These are phyloP conservation scores for Penicillium daleae DNA, from an alignment of 495 filamentous ascomycete genomes.

Conservation along the genomic window DNA sequence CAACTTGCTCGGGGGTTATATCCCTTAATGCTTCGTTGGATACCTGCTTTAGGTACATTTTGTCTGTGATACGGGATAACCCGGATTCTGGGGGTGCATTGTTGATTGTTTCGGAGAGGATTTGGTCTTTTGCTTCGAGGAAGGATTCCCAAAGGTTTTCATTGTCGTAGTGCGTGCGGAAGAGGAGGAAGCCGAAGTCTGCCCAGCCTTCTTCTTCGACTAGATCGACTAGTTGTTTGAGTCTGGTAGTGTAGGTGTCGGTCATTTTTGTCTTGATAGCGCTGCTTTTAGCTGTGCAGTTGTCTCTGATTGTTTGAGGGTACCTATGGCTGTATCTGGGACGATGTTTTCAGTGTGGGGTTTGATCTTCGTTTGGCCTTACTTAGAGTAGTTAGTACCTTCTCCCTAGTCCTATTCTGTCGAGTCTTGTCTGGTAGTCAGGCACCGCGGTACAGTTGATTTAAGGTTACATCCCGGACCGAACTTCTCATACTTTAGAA, in stretches of 20 bases:
- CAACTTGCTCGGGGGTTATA: not conserved
- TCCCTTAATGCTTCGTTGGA: not conserved
- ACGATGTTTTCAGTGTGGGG: not conserved
- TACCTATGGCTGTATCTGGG: not conserved
- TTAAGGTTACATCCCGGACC: no score
- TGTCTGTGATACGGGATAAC: slow-evolving; percentile 2
- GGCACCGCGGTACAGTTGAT: no score
- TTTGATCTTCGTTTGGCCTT: not conserved
- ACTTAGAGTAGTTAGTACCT: not conserved
- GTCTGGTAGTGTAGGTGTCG: not conserved
- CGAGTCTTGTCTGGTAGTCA: not conserved
- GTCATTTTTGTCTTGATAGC: not conserved
- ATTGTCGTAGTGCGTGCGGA: slow-evolving; percentile 9
- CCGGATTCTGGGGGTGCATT: slow-evolving; percentile 4
- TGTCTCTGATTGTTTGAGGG: not conserved
- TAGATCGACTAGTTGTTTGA: not conserved
- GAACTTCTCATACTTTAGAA: no score
- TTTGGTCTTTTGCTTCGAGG: not conserved
- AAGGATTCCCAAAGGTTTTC: not conserved
- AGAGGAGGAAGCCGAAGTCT: slow-evolving; percentile 8
- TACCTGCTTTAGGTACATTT: slow-evolving; percentile 2
- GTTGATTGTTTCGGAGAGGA: not conserved
- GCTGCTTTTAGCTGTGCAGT: not conserved
- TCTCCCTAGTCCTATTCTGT: not conserved
- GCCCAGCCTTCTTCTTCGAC: slow-evolving; percentile 8